Evolutionary conservation across 176 grass and related monocot species (phyloP), one percentile per base, ranked within the genome.

Genomic region (Oryza punctata): DNA sequence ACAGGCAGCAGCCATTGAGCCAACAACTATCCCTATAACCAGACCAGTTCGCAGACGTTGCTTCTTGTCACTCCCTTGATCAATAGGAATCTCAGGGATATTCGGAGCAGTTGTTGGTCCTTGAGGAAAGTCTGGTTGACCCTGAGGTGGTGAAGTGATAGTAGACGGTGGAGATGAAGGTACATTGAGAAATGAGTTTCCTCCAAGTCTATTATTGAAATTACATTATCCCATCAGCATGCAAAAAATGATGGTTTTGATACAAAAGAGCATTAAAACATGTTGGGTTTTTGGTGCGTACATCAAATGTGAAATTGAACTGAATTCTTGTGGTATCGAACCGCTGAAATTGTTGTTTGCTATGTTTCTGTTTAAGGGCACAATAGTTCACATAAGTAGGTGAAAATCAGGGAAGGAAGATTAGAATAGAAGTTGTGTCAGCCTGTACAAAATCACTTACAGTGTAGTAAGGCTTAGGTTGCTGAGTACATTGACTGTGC

Each of bases 321-420:
- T 92, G 74, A 99, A 81, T 23, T 79, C 84, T 66, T 88, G 80
- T 1, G 96, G 96, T 87, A 99, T 89, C 89, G 80, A 91, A 67
- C 96, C 96, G 16, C 83, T 94, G 80, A 99, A 99, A 81, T 99
- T 91, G 77, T 96, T 99, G 79, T 94, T 85, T 46, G 83, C 93
- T 81, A 99, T 91, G 79, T 99, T 96, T 79, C 96, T 99, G 90
- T 82, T 52, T 78, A 77, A 81, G 79, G 43, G 47, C 30, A 25
- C 10, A 87, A 38, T 35, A 75, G 24, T 2, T 59, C 38, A 32
- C 11, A 2, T 64, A 7, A 74, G 68, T 12, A 59, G 41, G 14
- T 41, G 49, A 47, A 72, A 28, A 69, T 46, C 4, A 30, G 40
- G 21, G 10, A 67, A 78, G 5, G 8, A 21, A 8, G 60, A 79